phyloP scores from a whole-genome alignment of 202 grass and related monocot genomes.

The Brachypodium distachyon region DNA sequence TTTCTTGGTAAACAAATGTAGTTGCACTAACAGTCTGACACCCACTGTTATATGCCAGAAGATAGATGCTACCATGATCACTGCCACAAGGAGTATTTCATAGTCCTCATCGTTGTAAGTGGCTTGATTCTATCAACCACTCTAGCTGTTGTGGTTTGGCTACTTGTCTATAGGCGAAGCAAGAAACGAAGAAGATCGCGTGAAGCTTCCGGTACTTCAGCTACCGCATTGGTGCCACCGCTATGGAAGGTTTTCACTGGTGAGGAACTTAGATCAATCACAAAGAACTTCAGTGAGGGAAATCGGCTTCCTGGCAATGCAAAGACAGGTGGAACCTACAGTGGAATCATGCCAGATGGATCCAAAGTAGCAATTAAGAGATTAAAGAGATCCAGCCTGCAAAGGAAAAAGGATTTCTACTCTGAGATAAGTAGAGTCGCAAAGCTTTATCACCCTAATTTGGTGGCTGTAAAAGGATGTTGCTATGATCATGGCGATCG shows the following conservation, averaged over 20 bases:
- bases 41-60: slow-evolving; percentile 14
- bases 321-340: slow-evolving; percentile 95
- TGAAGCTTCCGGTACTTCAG: slow-evolving; percentile 54
- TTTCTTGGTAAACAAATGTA: neutral
- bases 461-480: slow-evolving; percentile 90
- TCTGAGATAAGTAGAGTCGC: slow-evolving; percentile 92
- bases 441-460: slow-evolving; percentile 90
- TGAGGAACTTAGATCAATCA: slow-evolving; percentile 87
- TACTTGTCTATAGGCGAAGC: slow-evolving; percentile 74
- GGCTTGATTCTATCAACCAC: slow-evolving; percentile 79
- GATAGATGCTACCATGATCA: slow-evolving; percentile 49
- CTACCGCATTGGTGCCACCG: slow-evolving; percentile 64
- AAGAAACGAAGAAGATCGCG: slow-evolving; percentile 88
- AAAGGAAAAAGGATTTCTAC: slow-evolving; percentile 98
- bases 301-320: slow-evolving; percentile 93
- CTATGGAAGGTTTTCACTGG: slow-evolving; percentile 83
- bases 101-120: slow-evolving; percentile 69
- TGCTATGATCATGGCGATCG: slow-evolving; percentile 95
- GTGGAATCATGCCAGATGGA: slow-evolving; percentile 72
- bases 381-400: slow-evolving; percentile 84
- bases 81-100: slow-evolving; percentile 83
- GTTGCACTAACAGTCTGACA: neutral
- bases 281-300: slow-evolving; percentile 98
- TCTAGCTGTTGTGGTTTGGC: slow-evolving; percentile 73
- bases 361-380: slow-evolving; percentile 90